These are phyloP conservation scores for Coniophora puteana DNA, from an alignment of 1,284 basidiomycete species.

Conservation along the genomic window DNA sequence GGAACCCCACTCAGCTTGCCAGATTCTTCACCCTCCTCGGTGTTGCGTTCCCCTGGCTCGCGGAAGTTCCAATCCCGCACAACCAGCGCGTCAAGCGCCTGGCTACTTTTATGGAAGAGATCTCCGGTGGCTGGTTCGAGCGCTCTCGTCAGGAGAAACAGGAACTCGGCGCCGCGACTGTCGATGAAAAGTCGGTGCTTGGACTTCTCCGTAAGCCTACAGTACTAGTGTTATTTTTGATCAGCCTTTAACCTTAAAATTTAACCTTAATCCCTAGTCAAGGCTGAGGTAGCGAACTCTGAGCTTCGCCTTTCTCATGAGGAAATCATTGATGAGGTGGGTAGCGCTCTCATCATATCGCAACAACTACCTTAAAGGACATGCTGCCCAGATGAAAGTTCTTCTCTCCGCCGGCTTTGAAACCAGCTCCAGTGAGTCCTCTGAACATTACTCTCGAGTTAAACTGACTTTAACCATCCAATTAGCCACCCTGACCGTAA, in stretches of 20 bases:
- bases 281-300: not conserved
- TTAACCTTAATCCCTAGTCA: not conserved
- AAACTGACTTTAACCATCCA: not conserved
- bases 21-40: slow-evolving; percentile 37
- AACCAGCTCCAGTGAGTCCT: slow-evolving; percentile 27
- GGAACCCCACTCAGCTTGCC: slow-evolving; percentile 23
- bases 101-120: slow-evolving; percentile 35
- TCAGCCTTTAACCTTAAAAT: not conserved
- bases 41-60: slow-evolving; percentile 37
- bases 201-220: not conserved
- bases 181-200: slow-evolving; percentile 46
- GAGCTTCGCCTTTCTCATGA: not conserved
- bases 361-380: not conserved
- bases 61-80: slow-evolving; percentile 37
- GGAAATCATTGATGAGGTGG: slow-evolving; percentile 58
- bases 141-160: slow-evolving; percentile 36
- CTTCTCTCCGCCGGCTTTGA: slow-evolving; percentile 61
- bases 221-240: not conserved
- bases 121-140: slow-evolving; percentile 41
- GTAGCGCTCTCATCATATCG: not conserved
- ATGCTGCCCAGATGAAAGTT: slow-evolving; percentile 53
- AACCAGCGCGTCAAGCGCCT: slow-evolving; percentile 32
- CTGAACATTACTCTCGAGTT: not conserved
- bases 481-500: slow-evolving; percentile 1
- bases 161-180: slow-evolving; percentile 27